These are phyloP conservation scores for Fusarium verrucosum DNA, from an alignment of 2,329 filamentous ascomycete species.

Conservation along the genomic window DNA sequence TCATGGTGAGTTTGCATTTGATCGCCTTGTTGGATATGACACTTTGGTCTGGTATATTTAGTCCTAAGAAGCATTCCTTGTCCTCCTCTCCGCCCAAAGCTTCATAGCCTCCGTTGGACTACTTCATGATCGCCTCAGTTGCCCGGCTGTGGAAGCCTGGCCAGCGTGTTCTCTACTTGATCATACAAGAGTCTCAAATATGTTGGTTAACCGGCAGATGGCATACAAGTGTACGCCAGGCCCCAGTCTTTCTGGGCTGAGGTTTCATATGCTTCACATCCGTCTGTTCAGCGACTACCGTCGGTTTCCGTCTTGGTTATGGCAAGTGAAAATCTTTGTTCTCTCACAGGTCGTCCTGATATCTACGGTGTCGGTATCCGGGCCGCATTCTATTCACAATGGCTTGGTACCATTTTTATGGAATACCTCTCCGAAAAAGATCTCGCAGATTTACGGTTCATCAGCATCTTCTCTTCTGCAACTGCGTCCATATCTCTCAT, in stretches of 20 bases:
- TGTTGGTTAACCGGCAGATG: not conserved
- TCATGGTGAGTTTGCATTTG: too few relatives aligned
- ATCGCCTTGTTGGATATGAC: too few relatives aligned
- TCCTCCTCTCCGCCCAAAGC: conserved; percentile 4
- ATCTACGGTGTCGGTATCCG: conserved; percentile 51
- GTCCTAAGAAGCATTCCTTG: not conserved
- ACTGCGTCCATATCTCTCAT: conserved; percentile 44
- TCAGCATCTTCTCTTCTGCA: conserved; percentile 48
- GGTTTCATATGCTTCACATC: not conserved
- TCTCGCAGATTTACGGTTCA: conserved; percentile 44
- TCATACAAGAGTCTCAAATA: not conserved
- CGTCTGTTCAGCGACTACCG: not conserved
- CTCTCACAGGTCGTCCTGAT: conserved; percentile 41
- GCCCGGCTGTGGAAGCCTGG: conserved; percentile 11
- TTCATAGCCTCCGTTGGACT: conserved; percentile 12
- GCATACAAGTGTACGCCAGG: conserved; percentile 39
- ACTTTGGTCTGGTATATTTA: not conserved
- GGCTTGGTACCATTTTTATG: conserved; percentile 48
- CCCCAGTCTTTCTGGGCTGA: conserved; percentile 2
- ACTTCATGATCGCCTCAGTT: conserved; percentile 15
- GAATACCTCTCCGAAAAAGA: conserved; percentile 46
- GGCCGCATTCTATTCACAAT: conserved; percentile 50
- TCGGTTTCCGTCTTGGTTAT: not conserved
- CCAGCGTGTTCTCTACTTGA: conserved; percentile 1
- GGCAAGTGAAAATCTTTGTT: conserved; percentile 34